These are phyloP conservation scores for Botryotinia calthae DNA, from an alignment of 2,329 filamentous ascomycete species.

Conservation along the genomic window DNA sequence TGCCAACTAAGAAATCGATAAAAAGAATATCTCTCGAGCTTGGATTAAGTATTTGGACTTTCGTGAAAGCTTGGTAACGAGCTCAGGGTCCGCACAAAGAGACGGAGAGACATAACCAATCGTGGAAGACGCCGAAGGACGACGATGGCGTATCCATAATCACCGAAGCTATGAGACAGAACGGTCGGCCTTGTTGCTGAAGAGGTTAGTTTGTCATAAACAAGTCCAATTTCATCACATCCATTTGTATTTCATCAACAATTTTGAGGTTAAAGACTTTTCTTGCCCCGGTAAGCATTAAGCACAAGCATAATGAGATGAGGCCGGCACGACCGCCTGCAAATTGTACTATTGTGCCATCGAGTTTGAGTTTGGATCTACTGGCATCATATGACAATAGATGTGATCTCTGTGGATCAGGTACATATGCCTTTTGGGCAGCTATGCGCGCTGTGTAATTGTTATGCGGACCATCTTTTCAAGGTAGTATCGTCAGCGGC, in stretches of 20 bases:
- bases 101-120: conserved; percentile 19
- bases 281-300: neutral
- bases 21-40: neutral
- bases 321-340: neutral
- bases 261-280: conserved; percentile 5
- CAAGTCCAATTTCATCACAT: conserved; percentile 13
- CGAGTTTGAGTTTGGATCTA: conserved; percentile 16
- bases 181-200: conserved; percentile 3
- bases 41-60: neutral
- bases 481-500: conserved; percentile 30
- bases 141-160: conserved; percentile 20
- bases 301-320: conserved; percentile 2
- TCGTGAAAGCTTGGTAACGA: conserved; percentile 9
- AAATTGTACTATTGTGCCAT: conserved; percentile 12
- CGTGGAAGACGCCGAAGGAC: neutral
- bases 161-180: conserved; percentile 11
- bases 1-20: neutral
- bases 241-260: conserved; percentile 12
- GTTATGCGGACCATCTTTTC: conserved; percentile 23
- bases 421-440: conserved; percentile 35
- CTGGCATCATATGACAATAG: conserved; percentile 14
- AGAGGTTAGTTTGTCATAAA: conserved; percentile 7
- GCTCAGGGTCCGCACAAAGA: neutral
- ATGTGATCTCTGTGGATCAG: conserved; percentile 27
- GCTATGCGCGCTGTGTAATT: conserved; percentile 32